Evolutionary conservation across 306 rosid genomes (phyloP).

Genomic region (Rubus parviflorus): DNA sequence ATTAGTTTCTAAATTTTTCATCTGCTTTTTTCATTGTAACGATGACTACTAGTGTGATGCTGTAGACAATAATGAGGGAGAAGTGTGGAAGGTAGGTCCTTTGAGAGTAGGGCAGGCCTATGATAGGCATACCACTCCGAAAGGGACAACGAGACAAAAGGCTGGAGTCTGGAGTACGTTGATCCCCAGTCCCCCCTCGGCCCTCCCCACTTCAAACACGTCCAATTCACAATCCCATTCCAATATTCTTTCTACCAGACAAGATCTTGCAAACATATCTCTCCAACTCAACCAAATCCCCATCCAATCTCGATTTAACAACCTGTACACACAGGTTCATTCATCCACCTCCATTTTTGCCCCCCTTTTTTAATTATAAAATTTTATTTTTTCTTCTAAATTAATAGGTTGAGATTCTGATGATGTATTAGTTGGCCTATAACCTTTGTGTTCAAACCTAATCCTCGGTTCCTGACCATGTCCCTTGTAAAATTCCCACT

Average conservation of each 20-base stretch:
- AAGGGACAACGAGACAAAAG: slow-evolving; percentile 43
- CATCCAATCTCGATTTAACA: slow-evolving; percentile 21
- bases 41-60: too few relatives aligned
- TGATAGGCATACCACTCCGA: slow-evolving; percentile 15
- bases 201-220: slow-evolving; percentile 34
- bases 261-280: slow-evolving; percentile 65
- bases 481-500: neutral
- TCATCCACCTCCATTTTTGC: neutral
- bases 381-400: neutral
- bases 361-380: neutral
- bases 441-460: neutral
- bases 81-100: neutral
- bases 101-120: slow-evolving; percentile 7
- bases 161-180: neutral
- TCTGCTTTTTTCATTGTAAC: too few relatives aligned
- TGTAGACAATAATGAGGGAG: too few relatives aligned
- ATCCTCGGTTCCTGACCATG: neutral
- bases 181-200: slow-evolving; percentile 15
- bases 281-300: slow-evolving; percentile 51
- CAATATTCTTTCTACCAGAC: slow-evolving; percentile 57
- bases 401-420: neutral
- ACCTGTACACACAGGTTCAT: neutral
- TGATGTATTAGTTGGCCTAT: slow-evolving; percentile 4
- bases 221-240: slow-evolving; percentile 46
- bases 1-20: too few relatives aligned